phyloP scores from a whole-genome alignment of 805 yeast genomes.

The Wickerhamomyces canadensis region DNA sequence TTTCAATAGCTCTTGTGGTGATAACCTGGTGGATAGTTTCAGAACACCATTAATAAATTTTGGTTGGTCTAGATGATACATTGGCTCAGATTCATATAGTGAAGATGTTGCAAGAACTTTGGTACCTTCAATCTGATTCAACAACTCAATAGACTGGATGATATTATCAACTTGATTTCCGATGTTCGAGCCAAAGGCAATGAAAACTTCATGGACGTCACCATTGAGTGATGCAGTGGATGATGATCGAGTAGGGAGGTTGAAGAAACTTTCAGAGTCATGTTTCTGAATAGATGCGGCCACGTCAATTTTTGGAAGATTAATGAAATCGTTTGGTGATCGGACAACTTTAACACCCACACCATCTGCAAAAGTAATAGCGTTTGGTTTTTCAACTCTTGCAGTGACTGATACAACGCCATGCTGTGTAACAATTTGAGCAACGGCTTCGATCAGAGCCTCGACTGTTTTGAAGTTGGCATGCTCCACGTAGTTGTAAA shows the following conservation, averaged over 20 bases:
- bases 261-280: conserved; percentile 6
- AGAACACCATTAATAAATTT: conserved; percentile 82
- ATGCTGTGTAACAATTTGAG: conserved; percentile 46
- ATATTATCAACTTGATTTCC: conserved; percentile 71
- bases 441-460: conserved; percentile 74
- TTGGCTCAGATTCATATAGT: conserved; percentile 83
- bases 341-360: conserved; percentile 80
- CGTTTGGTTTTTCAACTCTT: conserved; percentile 79
- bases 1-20: conserved; percentile 60
- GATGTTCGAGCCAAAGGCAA: conserved; percentile 87
- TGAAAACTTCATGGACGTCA: conserved; percentile 56
- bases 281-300: neutral
- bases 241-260: conserved; percentile 27
- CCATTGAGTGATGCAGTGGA: conserved; percentile 26
- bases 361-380: conserved; percentile 78
- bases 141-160: conserved; percentile 41
- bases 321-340: conserved; percentile 34
- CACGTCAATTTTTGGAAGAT: conserved; percentile 13
- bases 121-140: conserved; percentile 31
- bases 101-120: conserved; percentile 62
- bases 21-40: conserved; percentile 51
- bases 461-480: conserved; percentile 90
- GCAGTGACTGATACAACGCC: conserved; percentile 42
- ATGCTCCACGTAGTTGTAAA: conserved; percentile 60
- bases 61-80: conserved; percentile 80